Base-by-base conservation (phyloP, 2,329 filamentous ascomycete genomes). In the Biscogniauxia sp. region DNA sequence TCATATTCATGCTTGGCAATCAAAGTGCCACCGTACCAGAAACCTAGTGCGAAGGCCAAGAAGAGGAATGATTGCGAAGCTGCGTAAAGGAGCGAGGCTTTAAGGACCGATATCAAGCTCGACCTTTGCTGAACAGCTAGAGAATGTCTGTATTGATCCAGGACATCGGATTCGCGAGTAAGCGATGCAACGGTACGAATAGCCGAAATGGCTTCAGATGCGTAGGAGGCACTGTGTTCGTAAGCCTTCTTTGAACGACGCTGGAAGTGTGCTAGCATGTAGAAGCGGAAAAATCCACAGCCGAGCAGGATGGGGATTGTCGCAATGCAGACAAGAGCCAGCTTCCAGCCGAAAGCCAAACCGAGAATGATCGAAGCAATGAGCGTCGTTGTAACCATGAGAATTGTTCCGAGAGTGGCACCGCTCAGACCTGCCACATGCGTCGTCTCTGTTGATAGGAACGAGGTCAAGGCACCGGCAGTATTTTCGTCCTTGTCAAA, bases 161-260 rank as follows among this genome's bases (percentile, higher is more conserved):
- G 83, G 2, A 98, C 92, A 70, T 97, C 92, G 0, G 84, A 77
- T 77, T 99, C 95, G 9, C 94, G 86, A 0, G 93, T 97, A 52
- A 99, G 83, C 8, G 92, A 91, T 3, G 93, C 94, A 9, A 98
- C 93, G 1, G 95, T 98, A 56, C 94, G 90, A 67, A 98, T 97
- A 6, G 93, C 91, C 1, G 92, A 93, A 32, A 96, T 96, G 51
- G 93, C 93, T 76, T 99, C 95, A 53, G 93, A 95, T 11, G 95
- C 95, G 72, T 90, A 96, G 59, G 88, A 89, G 7, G 94, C 94
- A 61, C 92, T 94, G 60, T 84, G 79, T 71, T 92, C 84, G 73
- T 98, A 93, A 3, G 92, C 88, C 66, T 82, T 81, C 79, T 95
- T 96, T 1, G 92, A 88, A 23, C 91, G 89, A 45, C 82, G 83